Percentiles rank a stretch among this genome's conserved stretches.
These are phyloP conservation scores for Paecilomyces variotii DNA, from an alignment of 2,329 filamentous ascomycete genomes.

Conservation along the genomic window DNA sequence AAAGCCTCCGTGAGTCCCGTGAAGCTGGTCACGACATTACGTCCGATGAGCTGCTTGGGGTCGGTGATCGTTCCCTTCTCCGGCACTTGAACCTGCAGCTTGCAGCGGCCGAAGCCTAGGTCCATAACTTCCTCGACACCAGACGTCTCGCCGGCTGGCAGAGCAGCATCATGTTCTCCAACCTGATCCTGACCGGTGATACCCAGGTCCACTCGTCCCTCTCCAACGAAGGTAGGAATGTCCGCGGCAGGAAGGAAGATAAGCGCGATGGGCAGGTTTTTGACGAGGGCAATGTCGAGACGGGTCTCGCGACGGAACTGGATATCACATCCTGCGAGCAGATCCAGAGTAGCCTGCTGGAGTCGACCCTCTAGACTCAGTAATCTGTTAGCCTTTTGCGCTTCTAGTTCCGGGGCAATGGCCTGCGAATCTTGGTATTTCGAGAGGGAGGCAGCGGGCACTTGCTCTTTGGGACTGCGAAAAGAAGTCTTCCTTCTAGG, in stretches of 20 bases:
- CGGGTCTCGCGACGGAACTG: constrained; percentile 93
- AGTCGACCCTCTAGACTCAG: constrained; percentile 71
- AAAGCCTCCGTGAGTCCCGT: constrained; percentile 75
- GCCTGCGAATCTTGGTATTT: constrained; percentile 1
- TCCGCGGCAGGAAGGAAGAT: constrained; percentile 96
- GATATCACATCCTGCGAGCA: constrained; percentile 88
- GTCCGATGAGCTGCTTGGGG: constrained; percentile 74
- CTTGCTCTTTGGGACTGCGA: constrained; percentile 97
- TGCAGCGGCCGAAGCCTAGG: constrained; percentile 82
- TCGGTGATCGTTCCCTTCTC: constrained; percentile 66
- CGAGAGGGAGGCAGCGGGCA: constrained; percentile 18
- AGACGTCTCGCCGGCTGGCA: constrained; percentile 30
- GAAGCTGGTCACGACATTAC: constrained; percentile 94
- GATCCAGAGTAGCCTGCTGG: constrained; percentile 77
- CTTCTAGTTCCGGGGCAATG: not conserved
- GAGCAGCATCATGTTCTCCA: constrained; percentile 69
- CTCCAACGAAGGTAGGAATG: constrained; percentile 94
- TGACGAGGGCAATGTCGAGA: constrained; percentile 94
- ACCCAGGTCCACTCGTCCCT: constrained; percentile 85
- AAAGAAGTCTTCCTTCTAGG: constrained; percentile 85
- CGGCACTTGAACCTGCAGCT: constrained; percentile 93
- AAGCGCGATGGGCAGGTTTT: constrained; percentile 90
- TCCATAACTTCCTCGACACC: constrained; percentile 83
- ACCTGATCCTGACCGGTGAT: constrained; percentile 94
- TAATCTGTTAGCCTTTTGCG: not conserved